phyloP scores from a whole-genome alignment of 148 eudicot species.

The Rhododendron molle region DNA sequence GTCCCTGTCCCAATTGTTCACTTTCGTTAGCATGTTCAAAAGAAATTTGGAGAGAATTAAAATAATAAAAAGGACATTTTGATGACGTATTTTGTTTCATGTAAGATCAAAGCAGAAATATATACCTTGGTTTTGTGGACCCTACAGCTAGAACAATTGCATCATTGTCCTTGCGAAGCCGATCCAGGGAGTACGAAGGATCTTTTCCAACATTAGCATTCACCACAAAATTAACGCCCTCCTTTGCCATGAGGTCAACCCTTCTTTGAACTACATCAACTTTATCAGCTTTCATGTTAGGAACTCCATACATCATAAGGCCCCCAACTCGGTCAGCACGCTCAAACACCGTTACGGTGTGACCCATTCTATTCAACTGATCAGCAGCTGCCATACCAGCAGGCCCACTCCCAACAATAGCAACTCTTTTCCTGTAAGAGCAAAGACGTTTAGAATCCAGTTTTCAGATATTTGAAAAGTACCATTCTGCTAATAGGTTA shows the following conservation, averaged over 20 bases:
- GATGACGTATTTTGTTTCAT: background rate
- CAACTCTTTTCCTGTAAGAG: slow-evolving; percentile 67
- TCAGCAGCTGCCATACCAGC: slow-evolving; percentile 98
- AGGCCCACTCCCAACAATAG: slow-evolving; percentile 93
- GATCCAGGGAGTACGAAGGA: slow-evolving; percentile 60
- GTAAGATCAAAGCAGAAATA: background rate
- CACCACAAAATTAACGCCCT: slow-evolving; percentile 84
- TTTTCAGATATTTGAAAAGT: background rate
- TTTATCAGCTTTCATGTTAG: slow-evolving; percentile 98
- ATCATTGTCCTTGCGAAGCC: slow-evolving; percentile 68
- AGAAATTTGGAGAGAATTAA: background rate
- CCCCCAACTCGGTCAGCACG: slow-evolving; percentile 98
- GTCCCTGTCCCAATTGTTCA: slow-evolving; percentile 48
- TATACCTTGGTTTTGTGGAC: slow-evolving; percentile 89
- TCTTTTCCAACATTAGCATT: slow-evolving; percentile 92
- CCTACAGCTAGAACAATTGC: slow-evolving; percentile 91
- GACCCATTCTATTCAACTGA: slow-evolving; percentile 92
- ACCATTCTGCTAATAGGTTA: background rate
- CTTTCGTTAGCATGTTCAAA: background rate
- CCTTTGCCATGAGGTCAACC: slow-evolving; percentile 84
- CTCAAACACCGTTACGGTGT: slow-evolving; percentile 82
- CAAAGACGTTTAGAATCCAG: background rate
- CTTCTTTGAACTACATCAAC: slow-evolving; percentile 81
- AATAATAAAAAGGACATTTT: background rate
- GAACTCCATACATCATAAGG: slow-evolving; percentile 99